Evolutionary conservation across 140 eudicot genomes (phyloP).

Genomic region (Flaveria floridana): DNA sequence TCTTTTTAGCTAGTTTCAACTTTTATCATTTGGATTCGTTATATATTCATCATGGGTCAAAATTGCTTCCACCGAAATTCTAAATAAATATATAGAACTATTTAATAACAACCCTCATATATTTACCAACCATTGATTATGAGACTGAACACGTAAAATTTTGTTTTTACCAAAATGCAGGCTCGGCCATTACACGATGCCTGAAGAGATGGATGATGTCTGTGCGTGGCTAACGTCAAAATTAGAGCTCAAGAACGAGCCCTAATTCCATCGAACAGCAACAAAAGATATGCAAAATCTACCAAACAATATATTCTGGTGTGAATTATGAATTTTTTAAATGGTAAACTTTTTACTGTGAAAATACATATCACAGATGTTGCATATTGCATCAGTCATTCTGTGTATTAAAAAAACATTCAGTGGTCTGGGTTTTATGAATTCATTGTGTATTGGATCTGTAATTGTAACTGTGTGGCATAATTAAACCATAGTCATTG

Average conservation of each 20-base stretch:
- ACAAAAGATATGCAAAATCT: conserved; percentile 8
- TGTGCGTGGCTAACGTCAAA: conserved; percentile 70
- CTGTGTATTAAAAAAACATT: conserved; percentile 13
- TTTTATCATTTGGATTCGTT: neutral
- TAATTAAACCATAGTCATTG: neutral
- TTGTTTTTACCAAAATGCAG: conserved; percentile 39
- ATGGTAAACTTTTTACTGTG: conserved; percentile 9
- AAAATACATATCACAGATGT: neutral
- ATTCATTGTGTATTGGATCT: neutral
- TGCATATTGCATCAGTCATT: conserved; percentile 23
- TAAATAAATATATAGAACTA: too few species aligned
- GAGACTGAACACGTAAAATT: neutral
- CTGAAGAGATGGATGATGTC: conserved; percentile 76
- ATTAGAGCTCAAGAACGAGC: conserved; percentile 51
- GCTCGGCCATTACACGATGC: conserved; percentile 82
- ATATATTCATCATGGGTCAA: neutral
- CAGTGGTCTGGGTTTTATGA: conserved; percentile 16
- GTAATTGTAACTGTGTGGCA: neutral
- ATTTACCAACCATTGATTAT: conserved; percentile 1
- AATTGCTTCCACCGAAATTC: too few species aligned
- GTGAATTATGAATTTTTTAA: conserved; percentile 28
- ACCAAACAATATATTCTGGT: conserved; percentile 28
- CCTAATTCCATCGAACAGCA: conserved; percentile 10
- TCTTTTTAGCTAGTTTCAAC: neutral
- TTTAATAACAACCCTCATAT: too few species aligned